A percentile compares a stretch with the other conserved stretches of the same genome.
phyloP scores from a whole-genome alignment of 106 monocot genomes.

The Dendrobium nobile region DNA sequence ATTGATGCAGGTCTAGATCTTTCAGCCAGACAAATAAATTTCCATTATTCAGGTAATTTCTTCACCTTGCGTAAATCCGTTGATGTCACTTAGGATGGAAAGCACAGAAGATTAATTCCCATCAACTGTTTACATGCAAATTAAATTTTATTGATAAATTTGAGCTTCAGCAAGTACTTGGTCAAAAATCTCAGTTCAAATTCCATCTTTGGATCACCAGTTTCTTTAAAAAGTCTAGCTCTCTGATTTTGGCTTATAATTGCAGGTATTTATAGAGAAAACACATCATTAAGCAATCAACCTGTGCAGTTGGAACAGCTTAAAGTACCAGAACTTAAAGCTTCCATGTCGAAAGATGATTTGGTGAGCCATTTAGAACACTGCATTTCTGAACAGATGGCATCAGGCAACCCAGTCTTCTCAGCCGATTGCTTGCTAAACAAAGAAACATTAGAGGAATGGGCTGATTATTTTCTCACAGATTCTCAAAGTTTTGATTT shows the following conservation, averaged over 20 bases:
- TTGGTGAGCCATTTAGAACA: conserved; percentile 60
- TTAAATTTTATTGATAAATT: no score
- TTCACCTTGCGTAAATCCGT: background rate
- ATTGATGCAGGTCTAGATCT: conserved; percentile 16
- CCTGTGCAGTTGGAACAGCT: conserved; percentile 29
- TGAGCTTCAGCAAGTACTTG: no score
- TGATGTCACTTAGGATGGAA: no score
- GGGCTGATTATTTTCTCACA: conserved; percentile 29
- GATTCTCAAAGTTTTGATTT: conserved; percentile 28
- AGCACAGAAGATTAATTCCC: no score
- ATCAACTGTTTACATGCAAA: no score
- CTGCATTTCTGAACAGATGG: conserved; percentile 46
- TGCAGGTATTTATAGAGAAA: background rate
- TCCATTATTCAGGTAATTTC: conserved; percentile 60
- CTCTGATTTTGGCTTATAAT: background rate
- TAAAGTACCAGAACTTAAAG: conserved; percentile 45
- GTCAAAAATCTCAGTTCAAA: no score
- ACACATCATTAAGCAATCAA: conserved; percentile 23
- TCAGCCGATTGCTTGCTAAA: background rate
- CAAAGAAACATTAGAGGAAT: conserved; percentile 29
- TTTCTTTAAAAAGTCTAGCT: no score
- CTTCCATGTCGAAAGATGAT: conserved; percentile 68
- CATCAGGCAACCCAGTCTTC: conserved; percentile 15
- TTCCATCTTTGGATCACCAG: background rate
- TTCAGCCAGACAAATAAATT: conserved; percentile 24